A percentile compares a stretch with the other conserved stretches of the same genome.
phyloP scores from a whole-genome alignment of 768 basidiomycete species.

The Hygrocybe coccinea region DNA sequence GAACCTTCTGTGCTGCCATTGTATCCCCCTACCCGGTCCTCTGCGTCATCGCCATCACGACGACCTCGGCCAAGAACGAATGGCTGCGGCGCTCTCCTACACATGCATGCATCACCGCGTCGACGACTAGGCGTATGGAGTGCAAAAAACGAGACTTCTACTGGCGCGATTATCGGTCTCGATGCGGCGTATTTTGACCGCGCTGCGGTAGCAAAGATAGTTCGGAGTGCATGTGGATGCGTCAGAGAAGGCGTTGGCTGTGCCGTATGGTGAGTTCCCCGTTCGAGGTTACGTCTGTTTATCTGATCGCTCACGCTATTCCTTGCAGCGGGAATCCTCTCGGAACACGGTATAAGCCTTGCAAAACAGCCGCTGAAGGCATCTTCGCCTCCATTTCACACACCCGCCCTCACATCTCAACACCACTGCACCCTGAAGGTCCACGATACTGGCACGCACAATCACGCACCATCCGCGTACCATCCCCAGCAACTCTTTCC shows the following conservation, averaged over 20 bases:
- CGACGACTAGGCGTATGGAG: slow-evolving; percentile 52
- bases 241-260: slow-evolving; percentile 66
- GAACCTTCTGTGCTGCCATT: slow-evolving; percentile 36
- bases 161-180: slow-evolving; percentile 51
- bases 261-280: slow-evolving; percentile 47
- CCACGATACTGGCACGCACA: slow-evolving; percentile 39
- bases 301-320: slow-evolving; percentile 11
- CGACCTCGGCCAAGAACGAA: slow-evolving; percentile 30
- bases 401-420: slow-evolving; percentile 13
- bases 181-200: slow-evolving; percentile 57
- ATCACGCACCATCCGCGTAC: slow-evolving; percentile 7
- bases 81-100: slow-evolving; percentile 62
- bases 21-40: slow-evolving; percentile 27
- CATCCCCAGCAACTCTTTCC: neutral
- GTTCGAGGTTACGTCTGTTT: neutral
- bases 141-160: slow-evolving; percentile 45
- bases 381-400: slow-evolving; percentile 27
- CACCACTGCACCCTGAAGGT: slow-evolving; percentile 36
- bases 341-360: slow-evolving; percentile 58
- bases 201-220: slow-evolving; percentile 43
- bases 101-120: slow-evolving; percentile 51
- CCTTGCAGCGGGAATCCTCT: slow-evolving; percentile 56
- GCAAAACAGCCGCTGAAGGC: slow-evolving; percentile 50
- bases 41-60: slow-evolving; percentile 16
- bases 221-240: slow-evolving; percentile 59